A percentile compares a stretch with the other conserved stretches of the same genome.
phyloP scores from a whole-genome alignment of 768 basidiomycete species.

The Boletus huronensis region DNA sequence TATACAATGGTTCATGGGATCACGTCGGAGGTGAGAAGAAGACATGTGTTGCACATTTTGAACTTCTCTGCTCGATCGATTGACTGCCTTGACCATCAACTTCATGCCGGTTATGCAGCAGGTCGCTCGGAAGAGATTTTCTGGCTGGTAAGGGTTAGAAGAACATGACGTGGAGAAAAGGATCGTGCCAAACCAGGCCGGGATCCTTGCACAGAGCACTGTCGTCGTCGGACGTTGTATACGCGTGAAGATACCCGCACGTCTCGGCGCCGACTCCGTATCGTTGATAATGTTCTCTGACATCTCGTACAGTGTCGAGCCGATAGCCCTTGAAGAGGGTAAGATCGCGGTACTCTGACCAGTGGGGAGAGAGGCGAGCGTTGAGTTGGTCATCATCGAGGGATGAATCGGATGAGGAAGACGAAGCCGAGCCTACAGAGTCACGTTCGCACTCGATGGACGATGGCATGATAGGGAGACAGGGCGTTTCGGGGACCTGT shows the following conservation, averaged over 20 bases:
- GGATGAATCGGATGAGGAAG: constrained; percentile 49
- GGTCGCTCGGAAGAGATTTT: constrained; percentile 68
- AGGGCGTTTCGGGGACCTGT: not conserved
- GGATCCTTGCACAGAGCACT: constrained; percentile 66
- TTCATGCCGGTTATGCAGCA: constrained; percentile 47
- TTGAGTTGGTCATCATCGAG: constrained; percentile 54
- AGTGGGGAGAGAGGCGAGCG: constrained; percentile 55
- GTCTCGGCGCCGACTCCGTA: constrained; percentile 24
- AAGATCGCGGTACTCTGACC: constrained; percentile 51
- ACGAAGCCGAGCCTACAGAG: constrained; percentile 34
- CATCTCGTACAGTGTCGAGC: constrained; percentile 68
- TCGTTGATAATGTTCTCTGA: constrained; percentile 52
- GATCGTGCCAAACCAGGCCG: constrained; percentile 51
- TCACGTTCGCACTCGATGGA: constrained; percentile 46
- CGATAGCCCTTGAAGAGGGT: constrained; percentile 52
- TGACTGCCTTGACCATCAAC: constrained; percentile 67
- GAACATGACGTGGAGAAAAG: not conserved
- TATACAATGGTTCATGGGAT: constrained; percentile 75
- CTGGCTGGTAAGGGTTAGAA: constrained; percentile 45
- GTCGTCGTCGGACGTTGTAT: constrained; percentile 47
- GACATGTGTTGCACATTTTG: constrained; percentile 56
- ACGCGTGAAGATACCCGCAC: constrained; percentile 34
- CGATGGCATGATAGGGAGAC: constrained; percentile 68
- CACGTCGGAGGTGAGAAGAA: constrained; percentile 45
- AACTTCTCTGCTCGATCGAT: constrained; percentile 59